Evolutionary conservation across 2,329 filamentous ascomycete species (phyloP).

Genomic region (Xylogone sp.): DNA sequence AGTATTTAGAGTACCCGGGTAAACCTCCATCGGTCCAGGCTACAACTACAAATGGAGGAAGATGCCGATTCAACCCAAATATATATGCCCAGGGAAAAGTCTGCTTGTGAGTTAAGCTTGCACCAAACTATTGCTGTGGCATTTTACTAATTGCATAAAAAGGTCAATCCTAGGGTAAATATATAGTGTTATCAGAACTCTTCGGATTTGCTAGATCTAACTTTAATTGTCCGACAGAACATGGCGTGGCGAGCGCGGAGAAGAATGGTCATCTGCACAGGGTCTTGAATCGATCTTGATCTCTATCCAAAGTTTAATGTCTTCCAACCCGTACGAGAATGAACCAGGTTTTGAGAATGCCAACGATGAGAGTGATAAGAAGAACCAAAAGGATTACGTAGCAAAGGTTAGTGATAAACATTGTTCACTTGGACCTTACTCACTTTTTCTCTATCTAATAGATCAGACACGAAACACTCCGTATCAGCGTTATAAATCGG

Average conservation of each 20-base stretch:
- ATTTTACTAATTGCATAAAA: constrained; percentile 15
- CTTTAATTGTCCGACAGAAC: constrained; percentile 54
- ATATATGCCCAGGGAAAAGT: constrained; percentile 91
- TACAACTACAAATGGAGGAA: constrained; percentile 83
- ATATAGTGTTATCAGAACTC: background rate
- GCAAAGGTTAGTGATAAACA: constrained; percentile 58
- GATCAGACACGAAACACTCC: constrained; percentile 87
- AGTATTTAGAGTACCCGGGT: constrained; percentile 69
- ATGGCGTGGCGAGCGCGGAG: constrained; percentile 85
- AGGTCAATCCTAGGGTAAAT: constrained; percentile 81
- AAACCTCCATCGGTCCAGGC: constrained; percentile 60
- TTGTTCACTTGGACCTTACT: constrained; percentile 2
- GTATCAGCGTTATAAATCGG: constrained; percentile 80
- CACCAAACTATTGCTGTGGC: background rate
- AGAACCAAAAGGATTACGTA: constrained; percentile 70
- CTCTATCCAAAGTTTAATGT: constrained; percentile 96
- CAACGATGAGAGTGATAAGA: constrained; percentile 64
- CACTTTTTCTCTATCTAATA: constrained; percentile 32
- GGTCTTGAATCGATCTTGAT: constrained; percentile 91
- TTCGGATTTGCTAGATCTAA: constrained; percentile 1
- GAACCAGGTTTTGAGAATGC: constrained; percentile 89
- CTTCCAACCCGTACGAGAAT: constrained; percentile 88
- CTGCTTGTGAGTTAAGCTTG: constrained; percentile 66
- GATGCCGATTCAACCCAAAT: constrained; percentile 92
- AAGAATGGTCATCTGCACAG: constrained; percentile 96